Evolutionary conservation across 805 yeast genomes (phyloP), one percentile per base, ranked within the genome.

Genomic region (Candida nitratophila): DNA sequence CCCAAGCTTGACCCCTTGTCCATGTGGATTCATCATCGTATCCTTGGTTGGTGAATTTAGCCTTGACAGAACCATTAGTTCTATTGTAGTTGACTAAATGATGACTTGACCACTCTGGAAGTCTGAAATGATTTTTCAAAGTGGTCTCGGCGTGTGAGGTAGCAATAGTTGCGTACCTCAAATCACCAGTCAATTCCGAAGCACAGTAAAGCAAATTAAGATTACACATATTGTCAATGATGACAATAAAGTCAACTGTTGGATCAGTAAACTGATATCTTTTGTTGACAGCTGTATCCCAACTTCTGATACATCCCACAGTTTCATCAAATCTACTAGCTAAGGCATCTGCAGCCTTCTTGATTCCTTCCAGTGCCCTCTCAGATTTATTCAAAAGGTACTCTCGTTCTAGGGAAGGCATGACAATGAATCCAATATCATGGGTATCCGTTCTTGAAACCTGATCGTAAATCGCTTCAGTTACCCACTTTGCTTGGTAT

Each of bases 1-100:
- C 63, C 66, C 66, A 60, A 4, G 65, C 56, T 46, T 60, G 64
- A 33, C 66, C 66, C n/a, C 64, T 52, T 10, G 57, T 44, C 65
- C 66, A 61, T 29, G 54, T 46, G 8, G 57, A 35, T 14, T 56
- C 61, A 43, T 61, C 58, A 14, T 44, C 47, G 36, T 50, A 59
- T 11, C 66, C 65, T 45, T 61, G 65, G 39, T 53, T 45, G 21
- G 64, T 61, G 42, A 57, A 50, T 20, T 53, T 55, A 10, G 53
- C 57, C 34, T 50, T 54, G 3, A 45, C 47, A 4, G 36, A 34
- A 4, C 66, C 66, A 8, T 51, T 50, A 9, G 36, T 44, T 21
- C 44, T n/a, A 41, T 60, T 54, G 43, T 53, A 59, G 15, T 56
- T 55, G 19, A 59, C 44, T 14, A 59, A 47, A 43, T 61, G 66